Base-by-base conservation (phyloP, 2,329 filamentous ascomycete genomes). In the Fusarium keratoplasticum region DNA sequence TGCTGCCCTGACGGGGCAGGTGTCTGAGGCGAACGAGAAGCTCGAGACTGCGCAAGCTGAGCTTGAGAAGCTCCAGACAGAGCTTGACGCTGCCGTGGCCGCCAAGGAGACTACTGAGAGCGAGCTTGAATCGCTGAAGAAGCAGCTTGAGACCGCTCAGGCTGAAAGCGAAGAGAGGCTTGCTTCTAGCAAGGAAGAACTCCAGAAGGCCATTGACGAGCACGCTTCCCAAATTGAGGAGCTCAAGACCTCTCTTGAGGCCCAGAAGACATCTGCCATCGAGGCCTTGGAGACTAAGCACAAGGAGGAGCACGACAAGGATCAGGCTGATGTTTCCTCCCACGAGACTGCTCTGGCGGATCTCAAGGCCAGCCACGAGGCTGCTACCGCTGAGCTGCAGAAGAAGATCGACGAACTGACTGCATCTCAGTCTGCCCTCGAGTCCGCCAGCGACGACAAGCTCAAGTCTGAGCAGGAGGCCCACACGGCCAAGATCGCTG, bases 351-450 rank as follows among this genome's bases (percentile, higher is more conserved):
- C 85, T 22, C 78, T 91, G 31, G 80, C 84, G 11, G 87, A 89
- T 11, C 82, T 91, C 55, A 88, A 87, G 76, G 75, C 84, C 5
- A 81, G 81, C 57, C 88, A 91, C 70, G 87, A 90, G 64, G 76
- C 83, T 13, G 80, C 83, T 5, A 76, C 86, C 33, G 83, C 83
- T 27, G 86, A 86, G 22, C 81, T 92, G 54, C 87, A 91, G 80
- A 86, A 84, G 76, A 87, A 89, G 80, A 84, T 92, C 35, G 86
- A 89, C 22, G 86, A 88, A 44, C 79, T 91, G 61, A 83, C 84
- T 1, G 83, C 85, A 2, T 86, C 87, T 3, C 87, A 86, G 60
- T 80, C 81, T n/a, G 81, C 82, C 6, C 77, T 88, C 8, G 85
- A 87, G 77, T 81, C 82, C 27, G 84, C 85, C 14, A 86, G 84